These are phyloP conservation scores for Beverwykella pulmonaria DNA, from an alignment of 495 filamentous ascomycete species.

Conservation along the genomic window DNA sequence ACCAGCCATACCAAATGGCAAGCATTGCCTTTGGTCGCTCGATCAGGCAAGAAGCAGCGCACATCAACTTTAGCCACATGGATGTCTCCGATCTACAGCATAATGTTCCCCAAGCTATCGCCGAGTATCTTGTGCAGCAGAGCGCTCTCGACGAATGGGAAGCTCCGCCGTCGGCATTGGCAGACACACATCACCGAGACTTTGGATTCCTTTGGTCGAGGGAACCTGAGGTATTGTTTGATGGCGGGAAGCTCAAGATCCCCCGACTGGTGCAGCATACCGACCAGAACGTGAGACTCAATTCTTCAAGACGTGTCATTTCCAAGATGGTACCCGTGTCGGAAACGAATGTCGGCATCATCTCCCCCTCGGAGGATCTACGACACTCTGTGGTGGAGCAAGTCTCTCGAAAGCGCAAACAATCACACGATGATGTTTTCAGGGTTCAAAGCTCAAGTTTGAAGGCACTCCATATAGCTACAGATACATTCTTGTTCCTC, in stretches of 20 bases:
- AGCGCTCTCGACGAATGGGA: constrained; percentile 8
- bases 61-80: not conserved
- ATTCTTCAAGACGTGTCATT: constrained; percentile 6
- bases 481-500: constrained; percentile 6
- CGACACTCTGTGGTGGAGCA: constrained; percentile 1
- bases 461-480: constrained; percentile 2
- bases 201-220: constrained; percentile 11
- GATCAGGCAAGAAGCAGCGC: not conserved
- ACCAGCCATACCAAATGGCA: constrained; percentile 1
- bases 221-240: constrained; percentile 14
- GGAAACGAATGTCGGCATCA: not conserved
- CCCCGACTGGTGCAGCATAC: constrained; percentile 3
- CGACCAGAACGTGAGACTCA: constrained; percentile 3
- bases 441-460: constrained; percentile 8
- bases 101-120: not conserved
- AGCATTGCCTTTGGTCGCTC: constrained; percentile 10
- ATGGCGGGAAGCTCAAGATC: constrained; percentile 9
- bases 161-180: not conserved
- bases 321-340: not conserved
- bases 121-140: constrained; percentile 10
- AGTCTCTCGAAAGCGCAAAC: not conserved
- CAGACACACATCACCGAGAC: not conserved
- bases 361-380: not conserved
- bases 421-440: not conserved
- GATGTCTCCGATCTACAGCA: not conserved